Percentiles rank a stretch among this genome's conserved stretches.
phyloP scores from a whole-genome alignment of 2,329 filamentous ascomycete species.

The Helotiales sp. region DNA sequence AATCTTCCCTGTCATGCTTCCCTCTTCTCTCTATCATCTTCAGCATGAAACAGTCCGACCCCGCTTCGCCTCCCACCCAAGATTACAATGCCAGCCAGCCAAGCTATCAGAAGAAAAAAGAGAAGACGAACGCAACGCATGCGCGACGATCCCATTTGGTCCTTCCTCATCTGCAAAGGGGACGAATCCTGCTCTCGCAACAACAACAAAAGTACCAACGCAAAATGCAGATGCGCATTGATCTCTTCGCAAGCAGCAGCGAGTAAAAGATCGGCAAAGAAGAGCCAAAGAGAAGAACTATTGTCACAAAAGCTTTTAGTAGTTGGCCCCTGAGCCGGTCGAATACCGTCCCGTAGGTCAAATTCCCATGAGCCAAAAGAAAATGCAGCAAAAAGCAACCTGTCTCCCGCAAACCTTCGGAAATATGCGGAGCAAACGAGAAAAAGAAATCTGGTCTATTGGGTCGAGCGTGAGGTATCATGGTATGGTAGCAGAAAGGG shows the following conservation, averaged over 20 bases:
- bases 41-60: constrained; percentile 25
- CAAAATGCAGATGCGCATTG: constrained; percentile 32
- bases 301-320: constrained; percentile 44
- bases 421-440: constrained; percentile 39
- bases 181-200: constrained; percentile 25
- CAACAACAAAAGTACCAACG: constrained; percentile 23
- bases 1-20: constrained; percentile 27
- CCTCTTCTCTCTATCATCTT: constrained; percentile 31
- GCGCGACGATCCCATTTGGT: constrained; percentile 22
- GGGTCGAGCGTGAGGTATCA: constrained; percentile 50
- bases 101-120: constrained; percentile 32
- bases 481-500: constrained; percentile 46
- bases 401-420: constrained; percentile 41
- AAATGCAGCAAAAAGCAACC: constrained; percentile 41
- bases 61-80: constrained; percentile 32
- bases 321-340: constrained; percentile 31
- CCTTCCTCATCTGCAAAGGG: constrained; percentile 16
- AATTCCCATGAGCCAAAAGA: constrained; percentile 40
- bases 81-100: constrained; percentile 43
- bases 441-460: constrained; percentile 45
- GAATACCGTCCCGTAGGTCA: constrained; percentile 33
- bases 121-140: constrained; percentile 15
- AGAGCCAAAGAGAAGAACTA: constrained; percentile 32
- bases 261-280: constrained; percentile 5
- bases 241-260: constrained; percentile 7